Base-by-base conservation (phyloP, 164 flowering plant genomes). In the Umbilicus rupestris region DNA sequence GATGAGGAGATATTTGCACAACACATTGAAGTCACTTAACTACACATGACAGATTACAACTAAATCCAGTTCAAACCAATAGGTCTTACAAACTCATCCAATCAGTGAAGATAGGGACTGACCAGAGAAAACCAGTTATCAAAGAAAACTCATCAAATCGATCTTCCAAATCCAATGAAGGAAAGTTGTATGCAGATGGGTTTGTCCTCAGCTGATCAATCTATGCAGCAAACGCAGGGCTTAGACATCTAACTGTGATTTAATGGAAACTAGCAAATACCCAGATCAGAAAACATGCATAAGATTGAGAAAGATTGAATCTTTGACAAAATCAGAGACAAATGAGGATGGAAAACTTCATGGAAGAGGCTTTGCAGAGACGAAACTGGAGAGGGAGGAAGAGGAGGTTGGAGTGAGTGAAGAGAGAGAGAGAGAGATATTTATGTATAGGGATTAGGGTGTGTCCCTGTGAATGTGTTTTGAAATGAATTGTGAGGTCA, bases 221-320 rank as follows among this genome's bases (percentile, higher is more conserved):
- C 58, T 12, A 52, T 52, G 24, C n/a, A n/a, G n/a, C 31, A 52
- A 52, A 16, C 12, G 30, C 58, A 52, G 24, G 30, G 24, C 58
- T 24, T 52, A 24, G 58, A 52, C 29, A 52, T 52, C 0, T 8
- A 52, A 7, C 29, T 41, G 12, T 41, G 44, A 41, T 41, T 12
- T 41, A 41, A 7, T 41, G 44, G 24, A 52, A 52, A 12, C 24
- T 30, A 52, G 11, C n/a, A n/a, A n/a, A n/a, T n/a, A n/a, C n/a
- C 58, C 58, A 52, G 58, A 52, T 52, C 58, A 52, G 58, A 12
- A 10, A 52, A 52, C 58, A 52, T 52, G 30, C 30, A 52, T 9
- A 2, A 52, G 58, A 22, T 9, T 52, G 24, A 24, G 29, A 52
- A 52, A 52, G 58, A 52, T 52, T 52, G 58, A 24, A 52, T 52